Evolutionary conservation across 495 filamentous ascomycete genomes (phyloP).

Genomic region (Lophium mytilinum): DNA sequence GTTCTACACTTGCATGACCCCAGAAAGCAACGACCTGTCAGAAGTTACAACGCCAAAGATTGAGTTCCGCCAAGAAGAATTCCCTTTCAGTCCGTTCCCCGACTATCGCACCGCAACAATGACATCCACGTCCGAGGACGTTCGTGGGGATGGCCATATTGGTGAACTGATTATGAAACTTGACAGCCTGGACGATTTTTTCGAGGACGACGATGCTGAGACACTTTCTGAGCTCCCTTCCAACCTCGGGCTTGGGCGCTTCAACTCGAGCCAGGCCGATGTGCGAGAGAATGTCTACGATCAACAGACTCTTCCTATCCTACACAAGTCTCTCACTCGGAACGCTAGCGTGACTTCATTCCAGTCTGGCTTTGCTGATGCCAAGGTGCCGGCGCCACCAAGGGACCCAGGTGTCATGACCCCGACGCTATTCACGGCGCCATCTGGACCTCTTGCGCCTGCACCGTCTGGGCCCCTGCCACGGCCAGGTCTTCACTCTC

Average conservation of each 20-base stretch:
- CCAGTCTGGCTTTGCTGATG: constrained; percentile 78
- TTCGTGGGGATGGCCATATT: constrained; percentile 63
- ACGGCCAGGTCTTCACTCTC: constrained; percentile 33
- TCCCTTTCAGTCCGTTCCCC: constrained; percentile 70
- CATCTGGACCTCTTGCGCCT: neutral
- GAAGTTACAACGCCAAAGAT: constrained; percentile 74
- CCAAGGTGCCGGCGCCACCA: constrained; percentile 44
- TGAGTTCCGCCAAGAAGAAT: constrained; percentile 87
- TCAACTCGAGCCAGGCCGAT: constrained; percentile 42
- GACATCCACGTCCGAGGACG: constrained; percentile 85
- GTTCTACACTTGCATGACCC: constrained; percentile 75
- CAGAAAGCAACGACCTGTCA: constrained; percentile 47
- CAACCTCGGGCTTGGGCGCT: constrained; percentile 29
- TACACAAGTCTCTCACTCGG: constrained; percentile 69
- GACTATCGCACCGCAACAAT: constrained; percentile 74
- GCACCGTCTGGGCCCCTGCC: neutral
- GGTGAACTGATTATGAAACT: constrained; percentile 84
- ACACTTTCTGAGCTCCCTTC: constrained; percentile 48
- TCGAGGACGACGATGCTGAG: constrained; percentile 56
- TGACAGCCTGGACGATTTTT: constrained; percentile 92
- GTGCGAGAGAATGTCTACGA: constrained; percentile 83
- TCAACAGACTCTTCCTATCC: constrained; percentile 83
- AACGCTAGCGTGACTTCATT: constrained; percentile 70
- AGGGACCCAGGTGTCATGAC: constrained; percentile 56
- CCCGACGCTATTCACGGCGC: constrained; percentile 42